Evolutionary conservation across 176 grass and related monocot genomes (phyloP).

Genomic region (Aegilops speltoides): DNA sequence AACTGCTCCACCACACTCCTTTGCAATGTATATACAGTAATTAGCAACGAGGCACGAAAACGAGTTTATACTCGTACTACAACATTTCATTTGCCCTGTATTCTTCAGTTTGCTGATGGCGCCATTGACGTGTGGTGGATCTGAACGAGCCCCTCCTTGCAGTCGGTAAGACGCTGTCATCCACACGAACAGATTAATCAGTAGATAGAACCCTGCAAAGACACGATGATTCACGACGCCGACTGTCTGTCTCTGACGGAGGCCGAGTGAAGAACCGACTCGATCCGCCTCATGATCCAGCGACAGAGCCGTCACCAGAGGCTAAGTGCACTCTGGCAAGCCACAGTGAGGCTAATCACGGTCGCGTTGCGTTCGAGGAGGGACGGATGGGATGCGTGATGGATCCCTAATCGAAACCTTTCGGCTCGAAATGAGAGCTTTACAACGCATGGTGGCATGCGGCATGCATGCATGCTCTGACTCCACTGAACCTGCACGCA

Average conservation of each 20-base stretch:
- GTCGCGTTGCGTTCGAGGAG: not conserved
- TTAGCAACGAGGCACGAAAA: too few species aligned
- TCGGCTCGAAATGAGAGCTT: not conserved
- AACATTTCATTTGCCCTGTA: too few species aligned
- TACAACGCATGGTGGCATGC: not conserved
- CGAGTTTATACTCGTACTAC: too few species aligned
- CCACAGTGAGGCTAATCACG: not conserved
- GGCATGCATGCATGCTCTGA: not conserved
- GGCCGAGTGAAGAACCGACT: not conserved
- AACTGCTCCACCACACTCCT: too few species aligned
- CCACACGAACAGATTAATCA: too few species aligned
- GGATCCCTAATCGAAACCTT: slow-evolving; percentile 21
- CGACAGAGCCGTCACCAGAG: not conserved
- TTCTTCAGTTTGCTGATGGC: too few species aligned
- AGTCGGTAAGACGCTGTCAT: not conserved
- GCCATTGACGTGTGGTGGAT: too few species aligned
- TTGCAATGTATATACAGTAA: too few species aligned
- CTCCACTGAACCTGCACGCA: not conserved
- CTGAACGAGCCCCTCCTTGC: too few species aligned
- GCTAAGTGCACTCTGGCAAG: not conserved
- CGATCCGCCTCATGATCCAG: not conserved
- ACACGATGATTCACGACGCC: not conserved
- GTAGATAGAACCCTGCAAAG: not conserved
- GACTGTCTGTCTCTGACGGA: not conserved
- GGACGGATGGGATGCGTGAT: not conserved